These are phyloP conservation scores for Blastobotrys petasosporus DNA, from an alignment of 1,139 yeast species.

Conservation along the genomic window DNA sequence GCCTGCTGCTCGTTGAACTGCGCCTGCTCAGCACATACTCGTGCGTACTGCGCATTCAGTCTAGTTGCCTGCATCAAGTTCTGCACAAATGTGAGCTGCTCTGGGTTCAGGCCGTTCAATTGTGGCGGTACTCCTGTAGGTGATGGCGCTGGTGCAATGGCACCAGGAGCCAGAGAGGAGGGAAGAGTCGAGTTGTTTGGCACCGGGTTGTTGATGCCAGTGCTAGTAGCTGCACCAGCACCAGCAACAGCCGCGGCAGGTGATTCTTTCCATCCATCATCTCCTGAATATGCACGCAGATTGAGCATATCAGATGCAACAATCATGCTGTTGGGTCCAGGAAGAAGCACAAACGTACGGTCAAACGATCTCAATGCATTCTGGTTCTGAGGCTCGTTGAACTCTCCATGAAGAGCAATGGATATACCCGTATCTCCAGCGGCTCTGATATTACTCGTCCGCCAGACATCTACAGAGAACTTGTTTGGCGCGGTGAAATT, in stretches of 20 bases:
- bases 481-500: constrained; percentile 56
- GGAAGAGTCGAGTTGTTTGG: constrained; percentile 8
- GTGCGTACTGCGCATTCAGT: constrained; percentile 68
- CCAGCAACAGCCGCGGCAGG: constrained; percentile 4
- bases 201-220: constrained; percentile 11
- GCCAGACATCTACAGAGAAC: constrained; percentile 75
- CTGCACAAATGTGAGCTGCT: constrained; percentile 61
- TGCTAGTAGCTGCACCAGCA: constrained; percentile 14
- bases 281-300: constrained; percentile 56
- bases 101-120: constrained; percentile 37
- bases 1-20: constrained; percentile 76
- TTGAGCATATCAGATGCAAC: constrained; percentile 80
- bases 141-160: constrained; percentile 18
- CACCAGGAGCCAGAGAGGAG: constrained; percentile 11
- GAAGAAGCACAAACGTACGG: constrained; percentile 67
- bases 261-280: constrained; percentile 49
- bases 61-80: constrained; percentile 69
- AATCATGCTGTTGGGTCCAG: constrained; percentile 60
- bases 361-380: constrained; percentile 67
- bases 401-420: constrained; percentile 77
- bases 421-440: constrained; percentile 72
- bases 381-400: constrained; percentile 59
- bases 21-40: constrained; percentile 85
- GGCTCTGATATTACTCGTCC: constrained; percentile 35
- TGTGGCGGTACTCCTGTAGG: constrained; percentile 19